Evolutionary conservation across 1,284 basidiomycete genomes (phyloP).

Genomic region (Vanrija pseudolonga): DNA sequence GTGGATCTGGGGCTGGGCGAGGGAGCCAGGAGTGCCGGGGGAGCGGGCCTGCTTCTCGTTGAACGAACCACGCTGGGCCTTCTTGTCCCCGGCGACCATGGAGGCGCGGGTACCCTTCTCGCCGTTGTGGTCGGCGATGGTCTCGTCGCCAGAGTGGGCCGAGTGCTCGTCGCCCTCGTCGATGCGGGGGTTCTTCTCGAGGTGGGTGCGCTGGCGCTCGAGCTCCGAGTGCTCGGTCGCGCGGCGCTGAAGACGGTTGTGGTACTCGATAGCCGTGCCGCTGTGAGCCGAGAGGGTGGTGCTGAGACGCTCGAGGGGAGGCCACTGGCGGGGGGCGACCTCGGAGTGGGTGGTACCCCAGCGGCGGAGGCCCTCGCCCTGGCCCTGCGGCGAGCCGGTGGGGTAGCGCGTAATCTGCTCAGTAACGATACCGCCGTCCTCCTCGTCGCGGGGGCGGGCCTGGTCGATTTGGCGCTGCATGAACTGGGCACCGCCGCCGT

Average conservation of each 20-base stretch:
- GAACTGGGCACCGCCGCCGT: not conserved
- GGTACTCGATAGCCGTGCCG: not conserved
- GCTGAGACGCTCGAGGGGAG: not conserved
- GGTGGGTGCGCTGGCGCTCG: too few species aligned
- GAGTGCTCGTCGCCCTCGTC: too few species aligned
- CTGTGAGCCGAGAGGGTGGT: not conserved
- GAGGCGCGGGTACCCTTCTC: conserved; percentile 8
- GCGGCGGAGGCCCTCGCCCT: not conserved
- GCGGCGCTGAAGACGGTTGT: not conserved
- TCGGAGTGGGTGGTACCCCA: not conserved
- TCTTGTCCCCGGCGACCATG: too few species aligned
- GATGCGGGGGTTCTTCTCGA: too few species aligned
- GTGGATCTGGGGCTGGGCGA: too few species aligned
- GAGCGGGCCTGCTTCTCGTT: too few species aligned
- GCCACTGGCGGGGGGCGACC: not conserved
- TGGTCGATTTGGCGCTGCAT: not conserved
- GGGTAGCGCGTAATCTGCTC: not conserved
- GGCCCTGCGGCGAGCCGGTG: not conserved
- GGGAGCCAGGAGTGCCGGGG: too few species aligned
- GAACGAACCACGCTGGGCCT: too few species aligned
- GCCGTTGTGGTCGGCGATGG: too few species aligned
- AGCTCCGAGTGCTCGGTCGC: too few species aligned
- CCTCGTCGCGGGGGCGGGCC: not conserved
- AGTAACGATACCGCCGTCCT: not conserved
- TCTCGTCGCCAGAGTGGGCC: too few species aligned